Conservation (phyloP, 164 flowering plant genomes). For the Berberis thunbergii region DNA sequence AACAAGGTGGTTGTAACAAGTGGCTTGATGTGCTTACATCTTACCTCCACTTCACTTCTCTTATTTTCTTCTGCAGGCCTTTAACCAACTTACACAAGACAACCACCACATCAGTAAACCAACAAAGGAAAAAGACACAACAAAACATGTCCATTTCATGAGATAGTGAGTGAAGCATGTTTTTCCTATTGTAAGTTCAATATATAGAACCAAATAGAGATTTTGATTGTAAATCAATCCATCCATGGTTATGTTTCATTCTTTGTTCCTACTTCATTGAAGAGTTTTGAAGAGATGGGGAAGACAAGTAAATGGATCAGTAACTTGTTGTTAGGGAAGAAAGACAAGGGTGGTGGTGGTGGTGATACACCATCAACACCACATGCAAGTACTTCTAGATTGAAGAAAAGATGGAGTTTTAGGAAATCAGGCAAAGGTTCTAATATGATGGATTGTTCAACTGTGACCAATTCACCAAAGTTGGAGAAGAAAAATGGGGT, state of each 20-base stretch:
- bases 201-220: no score
- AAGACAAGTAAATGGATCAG: slow-evolving; percentile 64
- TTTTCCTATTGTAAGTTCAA: no score
- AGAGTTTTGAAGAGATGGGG: slow-evolving; percentile 35
- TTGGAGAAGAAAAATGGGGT: slow-evolving; percentile 7
- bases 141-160: not conserved
- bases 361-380: slow-evolving; percentile 28
- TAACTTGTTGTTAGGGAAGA: slow-evolving; percentile 59
- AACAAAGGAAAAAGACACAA: not conserved
- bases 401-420: slow-evolving; percentile 86
- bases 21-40: not conserved
- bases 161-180: no score
- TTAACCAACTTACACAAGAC: not conserved
- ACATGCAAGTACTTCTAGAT: slow-evolving; percentile 53
- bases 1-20: not conserved
- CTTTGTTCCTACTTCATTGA: not conserved
- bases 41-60: no score
- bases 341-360: slow-evolving; percentile 28
- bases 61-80: not conserved
- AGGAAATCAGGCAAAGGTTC: slow-evolving; percentile 51
- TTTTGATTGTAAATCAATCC: not conserved
- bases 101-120: not conserved
- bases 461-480: slow-evolving; percentile 11
- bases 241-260: no score
- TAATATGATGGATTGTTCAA: slow-evolving; percentile 22